phyloP scores from a whole-genome alignment of 495 filamentous ascomycete genomes.

The Chaetomidium leptoderma region DNA sequence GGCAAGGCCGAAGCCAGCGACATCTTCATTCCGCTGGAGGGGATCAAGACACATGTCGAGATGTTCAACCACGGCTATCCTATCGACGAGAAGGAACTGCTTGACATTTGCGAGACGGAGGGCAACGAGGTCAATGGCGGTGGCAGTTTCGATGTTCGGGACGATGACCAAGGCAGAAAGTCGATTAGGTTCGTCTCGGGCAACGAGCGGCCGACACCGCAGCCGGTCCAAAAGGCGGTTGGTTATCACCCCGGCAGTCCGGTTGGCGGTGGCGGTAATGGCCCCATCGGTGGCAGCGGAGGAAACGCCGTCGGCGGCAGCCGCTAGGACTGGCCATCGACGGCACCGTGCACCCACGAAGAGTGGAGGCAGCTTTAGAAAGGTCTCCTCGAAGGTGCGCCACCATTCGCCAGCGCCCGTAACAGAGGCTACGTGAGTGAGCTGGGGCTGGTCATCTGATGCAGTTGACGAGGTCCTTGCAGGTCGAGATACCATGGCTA shows the following conservation, averaged over 20 bases:
- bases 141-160: constrained; percentile 67
- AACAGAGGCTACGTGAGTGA: background rate
- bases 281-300: constrained; percentile 16
- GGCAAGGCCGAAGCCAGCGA: constrained; percentile 32
- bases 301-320: constrained; percentile 11
- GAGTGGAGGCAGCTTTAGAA: background rate
- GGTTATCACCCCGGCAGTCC: constrained; percentile 49
- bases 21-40: constrained; percentile 63
- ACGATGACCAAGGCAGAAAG: constrained; percentile 39
- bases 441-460: background rate
- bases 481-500: background rate
- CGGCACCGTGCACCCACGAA: background rate
- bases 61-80: constrained; percentile 55
- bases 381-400: no score
- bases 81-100: constrained; percentile 65
- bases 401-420: background rate
- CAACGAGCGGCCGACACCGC: constrained; percentile 27
- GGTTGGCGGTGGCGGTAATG: constrained; percentile 46
- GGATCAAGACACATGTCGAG: constrained; percentile 64
- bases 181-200: constrained; percentile 63
- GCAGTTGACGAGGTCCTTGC: background rate
- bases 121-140: constrained; percentile 85
- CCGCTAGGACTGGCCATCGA: constrained; percentile 9
- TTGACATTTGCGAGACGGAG: constrained; percentile 88
- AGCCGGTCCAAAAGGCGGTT: constrained; percentile 34